These are phyloP conservation scores for Aegilops speltoides DNA, from an alignment of 176 grass and related monocot genomes.

Conservation along the genomic window DNA sequence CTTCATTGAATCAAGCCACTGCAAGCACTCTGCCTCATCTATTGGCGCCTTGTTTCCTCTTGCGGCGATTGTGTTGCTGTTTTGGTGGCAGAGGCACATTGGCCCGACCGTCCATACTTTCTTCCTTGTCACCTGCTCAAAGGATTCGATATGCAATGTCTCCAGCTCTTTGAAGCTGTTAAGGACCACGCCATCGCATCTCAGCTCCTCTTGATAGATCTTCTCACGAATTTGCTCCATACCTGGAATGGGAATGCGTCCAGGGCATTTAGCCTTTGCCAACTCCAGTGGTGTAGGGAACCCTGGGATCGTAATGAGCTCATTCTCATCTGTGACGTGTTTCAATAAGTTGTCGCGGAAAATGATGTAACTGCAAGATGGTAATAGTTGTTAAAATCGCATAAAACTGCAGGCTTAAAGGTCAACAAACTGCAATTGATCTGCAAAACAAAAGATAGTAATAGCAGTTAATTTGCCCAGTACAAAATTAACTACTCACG, in stretches of 20 bases:
- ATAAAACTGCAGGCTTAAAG: background rate
- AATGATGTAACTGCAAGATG: conserved; percentile 36
- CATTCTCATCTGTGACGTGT: conserved; percentile 36
- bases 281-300: conserved; percentile 49
- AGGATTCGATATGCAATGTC: conserved; percentile 35
- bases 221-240: conserved; percentile 25
- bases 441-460: background rate
- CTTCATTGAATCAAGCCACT: conserved; percentile 49
- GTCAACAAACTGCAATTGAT: background rate
- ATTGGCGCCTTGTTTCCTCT: conserved; percentile 48
- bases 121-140: conserved; percentile 32
- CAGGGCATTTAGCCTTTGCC: conserved; percentile 37
- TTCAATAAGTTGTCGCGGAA: conserved; percentile 29
- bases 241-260: background rate
- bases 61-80: conserved; percentile 7
- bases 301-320: conserved; percentile 42
- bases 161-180: conserved; percentile 71
- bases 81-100: conserved; percentile 47
- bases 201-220: conserved; percentile 28
- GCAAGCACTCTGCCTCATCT: conserved; percentile 45
- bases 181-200: conserved; percentile 39
- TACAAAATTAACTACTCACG: background rate
- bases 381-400: background rate
- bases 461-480: background rate
- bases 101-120: conserved; percentile 63